Conservation (phyloP, 345 rosid species). For the Eucalyptus tenuipes region DNA sequence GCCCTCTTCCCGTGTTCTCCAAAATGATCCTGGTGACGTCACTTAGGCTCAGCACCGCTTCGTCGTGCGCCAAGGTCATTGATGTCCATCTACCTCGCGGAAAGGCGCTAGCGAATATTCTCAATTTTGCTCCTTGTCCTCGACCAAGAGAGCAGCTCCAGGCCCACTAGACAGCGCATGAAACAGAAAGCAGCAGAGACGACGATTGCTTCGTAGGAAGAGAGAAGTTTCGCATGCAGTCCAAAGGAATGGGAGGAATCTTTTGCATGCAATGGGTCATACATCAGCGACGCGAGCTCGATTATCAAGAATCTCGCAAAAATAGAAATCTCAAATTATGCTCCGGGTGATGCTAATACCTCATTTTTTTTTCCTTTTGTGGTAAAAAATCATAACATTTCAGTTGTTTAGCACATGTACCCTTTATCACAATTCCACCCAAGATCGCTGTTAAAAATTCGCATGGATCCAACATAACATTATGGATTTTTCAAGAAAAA, state of each 20-base stretch:
- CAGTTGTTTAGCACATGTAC: no score
- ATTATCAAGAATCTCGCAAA: not conserved
- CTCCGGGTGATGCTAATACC: not conserved
- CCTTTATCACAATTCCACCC: fast-evolving
- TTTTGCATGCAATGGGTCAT: not conserved
- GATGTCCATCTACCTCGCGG: not conserved
- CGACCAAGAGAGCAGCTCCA: no score
- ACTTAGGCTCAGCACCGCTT: not conserved
- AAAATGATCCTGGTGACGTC: not conserved
- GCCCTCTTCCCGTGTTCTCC: not conserved
- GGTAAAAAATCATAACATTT: not conserved
- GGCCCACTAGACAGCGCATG: no score
- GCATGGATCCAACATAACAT: fast-evolving
- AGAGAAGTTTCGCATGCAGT: not conserved
- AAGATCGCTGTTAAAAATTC: not conserved
- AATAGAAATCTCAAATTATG: not conserved
- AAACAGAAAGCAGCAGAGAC: no score
- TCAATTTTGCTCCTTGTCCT: not conserved
- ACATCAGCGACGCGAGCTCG: not conserved
- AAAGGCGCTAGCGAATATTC: not conserved
- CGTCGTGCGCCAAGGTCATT: not conserved
- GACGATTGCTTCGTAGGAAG: not conserved
- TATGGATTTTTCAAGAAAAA: not conserved
- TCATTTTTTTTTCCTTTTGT: no score
- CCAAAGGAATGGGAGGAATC: not conserved